Evolutionary conservation across 2,329 filamentous ascomycete species (phyloP).

Genomic region (Claviceps maximensis): DNA sequence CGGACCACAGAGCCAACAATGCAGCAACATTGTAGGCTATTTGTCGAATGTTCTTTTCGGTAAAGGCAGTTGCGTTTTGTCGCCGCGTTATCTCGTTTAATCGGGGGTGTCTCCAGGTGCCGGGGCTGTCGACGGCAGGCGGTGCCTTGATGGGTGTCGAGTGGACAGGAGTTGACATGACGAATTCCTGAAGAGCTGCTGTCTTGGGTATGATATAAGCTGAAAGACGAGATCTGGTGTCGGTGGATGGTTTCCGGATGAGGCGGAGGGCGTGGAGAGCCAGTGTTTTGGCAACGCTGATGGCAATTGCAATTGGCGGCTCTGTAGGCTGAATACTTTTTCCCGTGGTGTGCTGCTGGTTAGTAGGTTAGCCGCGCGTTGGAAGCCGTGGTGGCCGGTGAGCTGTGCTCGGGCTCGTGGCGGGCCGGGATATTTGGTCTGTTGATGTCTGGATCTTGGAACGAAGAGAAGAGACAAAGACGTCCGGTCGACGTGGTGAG

Average conservation of each 20-base stretch:
- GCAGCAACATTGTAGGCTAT: conserved; percentile 55
- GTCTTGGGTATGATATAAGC: background rate
- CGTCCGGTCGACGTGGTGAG: too few species aligned
- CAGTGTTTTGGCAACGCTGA: too few species aligned
- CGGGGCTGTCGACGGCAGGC: conserved; percentile 42
- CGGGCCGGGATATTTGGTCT: conserved; percentile 7
- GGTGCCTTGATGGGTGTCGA: conserved; percentile 29
- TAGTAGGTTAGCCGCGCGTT: conserved; percentile 15
- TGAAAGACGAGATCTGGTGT: background rate
- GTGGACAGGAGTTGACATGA: conserved; percentile 19
- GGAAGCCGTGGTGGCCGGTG: conserved; percentile 20
- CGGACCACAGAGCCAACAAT: conserved; percentile 23
- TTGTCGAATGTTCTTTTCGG: conserved; percentile 58
- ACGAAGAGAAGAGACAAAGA: background rate
- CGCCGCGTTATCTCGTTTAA: conserved; percentile 76
- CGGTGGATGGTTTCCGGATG: background rate
- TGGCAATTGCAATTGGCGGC: too few species aligned
- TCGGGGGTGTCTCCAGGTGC: conserved; percentile 83
- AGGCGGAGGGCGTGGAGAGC: background rate
- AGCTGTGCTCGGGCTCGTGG: conserved; percentile 8
- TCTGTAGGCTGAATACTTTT: background rate
- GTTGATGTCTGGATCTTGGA: conserved; percentile 18
- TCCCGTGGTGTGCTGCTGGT: conserved; percentile 12
- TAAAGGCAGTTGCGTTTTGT: conserved; percentile 66
- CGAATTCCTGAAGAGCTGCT: background rate